Percentiles rank a stretch among this genome's conserved stretches.
These are phyloP conservation scores for Tetrapisispora phaffii DNA, from an alignment of 805 yeast genomes.

Conservation along the genomic window DNA sequence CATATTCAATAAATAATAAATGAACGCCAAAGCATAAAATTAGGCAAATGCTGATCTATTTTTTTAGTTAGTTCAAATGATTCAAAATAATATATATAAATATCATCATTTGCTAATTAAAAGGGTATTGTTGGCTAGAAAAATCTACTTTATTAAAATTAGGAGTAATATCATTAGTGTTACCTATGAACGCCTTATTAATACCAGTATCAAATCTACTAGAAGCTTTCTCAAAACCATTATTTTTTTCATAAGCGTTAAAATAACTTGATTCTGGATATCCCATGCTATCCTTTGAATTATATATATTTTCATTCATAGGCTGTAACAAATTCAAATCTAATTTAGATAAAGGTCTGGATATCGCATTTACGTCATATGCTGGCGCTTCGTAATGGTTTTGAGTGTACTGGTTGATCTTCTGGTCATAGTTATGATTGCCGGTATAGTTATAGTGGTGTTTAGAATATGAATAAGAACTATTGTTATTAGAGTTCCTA, in stretches of 20 bases:
- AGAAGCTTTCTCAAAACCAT: not conserved
- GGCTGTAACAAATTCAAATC: conserved; percentile 2
- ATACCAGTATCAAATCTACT: not conserved
- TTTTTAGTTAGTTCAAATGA: not conserved
- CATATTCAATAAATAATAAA: not conserved
- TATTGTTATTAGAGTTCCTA: not conserved
- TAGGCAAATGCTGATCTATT: not conserved
- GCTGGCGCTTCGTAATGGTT: not conserved
- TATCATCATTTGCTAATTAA: no score
- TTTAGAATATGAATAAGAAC: not conserved
- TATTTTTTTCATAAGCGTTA: not conserved
- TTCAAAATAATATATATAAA: no score
- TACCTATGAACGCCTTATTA: not conserved
- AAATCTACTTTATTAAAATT: not conserved
- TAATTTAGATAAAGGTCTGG: not conserved
- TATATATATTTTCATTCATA: not conserved
- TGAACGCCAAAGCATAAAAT: not conserved
- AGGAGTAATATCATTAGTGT: not conserved
- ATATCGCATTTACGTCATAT: not conserved
- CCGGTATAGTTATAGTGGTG: not conserved
- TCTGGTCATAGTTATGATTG: not conserved
- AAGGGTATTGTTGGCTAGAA: not conserved
- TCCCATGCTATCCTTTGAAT: not conserved
- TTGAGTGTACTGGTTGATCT: not conserved
- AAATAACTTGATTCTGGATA: not conserved